Base-by-base conservation (phyloP, 2,329 filamentous ascomycete genomes). In the Fusarium fracticaudum region DNA sequence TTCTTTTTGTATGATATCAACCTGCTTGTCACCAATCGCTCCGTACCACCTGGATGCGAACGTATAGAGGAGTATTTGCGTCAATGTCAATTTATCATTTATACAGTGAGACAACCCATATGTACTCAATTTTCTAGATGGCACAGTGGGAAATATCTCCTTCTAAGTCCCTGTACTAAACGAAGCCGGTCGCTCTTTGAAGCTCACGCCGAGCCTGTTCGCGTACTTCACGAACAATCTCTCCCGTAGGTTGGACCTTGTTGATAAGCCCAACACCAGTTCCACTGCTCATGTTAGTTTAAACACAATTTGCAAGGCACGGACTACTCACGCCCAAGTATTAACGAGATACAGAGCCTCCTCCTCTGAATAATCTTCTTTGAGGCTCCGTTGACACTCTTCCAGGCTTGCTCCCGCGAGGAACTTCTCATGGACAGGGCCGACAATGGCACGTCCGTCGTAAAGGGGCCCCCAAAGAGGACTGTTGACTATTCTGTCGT, bases 241-340 rank as follows among this genome's bases (percentile, higher is more conserved):
- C 83, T 1, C 80, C 84, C 3, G 85, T 83, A 14, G 84, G 81
- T 24, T 82, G 80, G 9, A 74, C 75, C 33, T 83, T 80, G n/a
- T 78, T 84, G n/a, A 87, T 81, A 33, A 87, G 73, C 6, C 86
- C 86, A 24, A 87, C 82, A 0, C 80, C 85, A 9, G 85, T 84
- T 47, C 86, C 86, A 12, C 82, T 84, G 43, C 43, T 38, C 24
- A 15, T 58, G 43, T 76, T 37, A 76, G 75, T 35, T 31, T 22
- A 50, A 14, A 8, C 29, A 24, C 17, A 44, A 7, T 24, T 33
- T 26, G 24, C 22, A 11, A 43, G 15, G 31, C 12, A 22, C 20
- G 20, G 24, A 35, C n/a, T 44, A 80, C 82, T 78, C 73, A 84
- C 76, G 79, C 85, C 83, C 81, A 85, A 41, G 74, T 86, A 69